A percentile compares a stretch with the other conserved stretches of the same genome.
Evolutionary conservation across 2,329 filamentous ascomycete genomes (phyloP).

Genomic region (Monosporascus sp.): DNA sequence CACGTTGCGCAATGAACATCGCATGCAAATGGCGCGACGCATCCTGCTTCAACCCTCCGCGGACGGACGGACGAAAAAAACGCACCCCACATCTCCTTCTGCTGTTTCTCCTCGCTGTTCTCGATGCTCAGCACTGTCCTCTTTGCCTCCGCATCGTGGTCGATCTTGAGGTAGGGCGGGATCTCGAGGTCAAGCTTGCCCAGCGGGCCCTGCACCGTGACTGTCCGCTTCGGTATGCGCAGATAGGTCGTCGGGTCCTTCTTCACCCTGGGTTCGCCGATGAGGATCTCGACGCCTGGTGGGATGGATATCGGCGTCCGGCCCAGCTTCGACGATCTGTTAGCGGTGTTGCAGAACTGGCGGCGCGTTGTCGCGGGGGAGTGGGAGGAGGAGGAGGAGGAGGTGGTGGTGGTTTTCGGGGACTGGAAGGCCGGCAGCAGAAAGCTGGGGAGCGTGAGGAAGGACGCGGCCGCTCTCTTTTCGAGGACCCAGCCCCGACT

Average conservation of each 20-base stretch:
- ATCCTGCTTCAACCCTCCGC: too few species aligned
- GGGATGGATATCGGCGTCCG: slow-evolving; percentile 75
- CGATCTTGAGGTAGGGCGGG: slow-evolving; percentile 71
- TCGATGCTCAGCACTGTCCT: slow-evolving; percentile 66
- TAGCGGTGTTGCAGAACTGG: slow-evolving; percentile 67
- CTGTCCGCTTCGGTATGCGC: slow-evolving; percentile 57
- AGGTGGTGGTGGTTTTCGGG: slow-evolving; percentile 9
- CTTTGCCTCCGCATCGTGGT: slow-evolving; percentile 57
- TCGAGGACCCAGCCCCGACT: slow-evolving; percentile 56
- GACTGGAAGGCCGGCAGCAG: slow-evolving; percentile 66
- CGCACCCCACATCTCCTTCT: slow-evolving; percentile 93
- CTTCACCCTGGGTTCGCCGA: slow-evolving; percentile 56
- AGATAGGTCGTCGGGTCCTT: slow-evolving; percentile 55
- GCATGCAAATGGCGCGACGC: too few species aligned
- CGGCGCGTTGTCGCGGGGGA: slow-evolving; percentile 30
- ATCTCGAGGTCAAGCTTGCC: slow-evolving; percentile 74
- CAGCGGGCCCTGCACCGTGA: slow-evolving; percentile 76
- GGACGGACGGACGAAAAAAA: not conserved
- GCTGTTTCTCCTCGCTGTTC: slow-evolving; percentile 63
- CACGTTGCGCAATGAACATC: too few species aligned
- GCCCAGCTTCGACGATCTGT: slow-evolving; percentile 76
- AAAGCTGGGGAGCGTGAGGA: slow-evolving; percentile 61
- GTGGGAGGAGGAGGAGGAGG: slow-evolving; percentile 12
- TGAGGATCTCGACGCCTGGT: slow-evolving; percentile 71
- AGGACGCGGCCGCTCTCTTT: slow-evolving; percentile 42